phyloP scores from a whole-genome alignment of 2,329 filamentous ascomycete species.

The Talaromyces sp. region DNA sequence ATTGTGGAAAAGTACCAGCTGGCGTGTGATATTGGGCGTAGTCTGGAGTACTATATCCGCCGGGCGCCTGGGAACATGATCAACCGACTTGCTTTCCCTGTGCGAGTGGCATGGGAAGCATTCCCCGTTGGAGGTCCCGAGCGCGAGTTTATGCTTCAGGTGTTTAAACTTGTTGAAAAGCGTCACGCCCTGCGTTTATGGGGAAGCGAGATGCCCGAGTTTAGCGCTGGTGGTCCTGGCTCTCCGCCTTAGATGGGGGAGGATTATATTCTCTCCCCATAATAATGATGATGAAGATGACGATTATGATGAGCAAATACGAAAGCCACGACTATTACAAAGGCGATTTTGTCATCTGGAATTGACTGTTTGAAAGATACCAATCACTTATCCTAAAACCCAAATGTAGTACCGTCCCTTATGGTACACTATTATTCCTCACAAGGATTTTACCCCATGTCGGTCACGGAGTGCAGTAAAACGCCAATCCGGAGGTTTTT shows the following conservation, averaged over 20 bases:
- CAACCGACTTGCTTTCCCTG: conserved; percentile 33
- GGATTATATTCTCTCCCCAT: not conserved
- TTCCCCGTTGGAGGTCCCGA: conserved; percentile 29
- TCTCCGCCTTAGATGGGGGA: conserved; percentile 14
- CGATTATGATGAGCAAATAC: not conserved
- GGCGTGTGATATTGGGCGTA: conserved; percentile 31
- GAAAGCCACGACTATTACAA: not conserved
- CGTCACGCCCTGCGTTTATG: conserved; percentile 30
- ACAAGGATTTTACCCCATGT: not conserved
- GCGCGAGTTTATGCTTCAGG: conserved; percentile 26
- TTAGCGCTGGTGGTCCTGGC: conserved; percentile 22
- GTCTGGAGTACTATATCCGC: conserved; percentile 31
- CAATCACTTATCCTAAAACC: not conserved
- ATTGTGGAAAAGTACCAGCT: conserved; percentile 28
- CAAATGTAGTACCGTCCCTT: not conserved
- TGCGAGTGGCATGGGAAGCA: conserved; percentile 33
- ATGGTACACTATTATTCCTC: not conserved
- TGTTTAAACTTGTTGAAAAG: conserved; percentile 29
- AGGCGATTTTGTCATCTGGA: not conserved
- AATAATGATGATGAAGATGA: not conserved
- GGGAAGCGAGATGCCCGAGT: conserved; percentile 31
- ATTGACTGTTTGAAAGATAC: not conserved
- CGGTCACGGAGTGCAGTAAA: not conserved
- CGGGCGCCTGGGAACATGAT: conserved; percentile 35
- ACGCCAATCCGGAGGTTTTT: not conserved